Base-by-base conservation (phyloP, 2,329 filamentous ascomycete species). In the Emmonsiellopsis sp. region DNA sequence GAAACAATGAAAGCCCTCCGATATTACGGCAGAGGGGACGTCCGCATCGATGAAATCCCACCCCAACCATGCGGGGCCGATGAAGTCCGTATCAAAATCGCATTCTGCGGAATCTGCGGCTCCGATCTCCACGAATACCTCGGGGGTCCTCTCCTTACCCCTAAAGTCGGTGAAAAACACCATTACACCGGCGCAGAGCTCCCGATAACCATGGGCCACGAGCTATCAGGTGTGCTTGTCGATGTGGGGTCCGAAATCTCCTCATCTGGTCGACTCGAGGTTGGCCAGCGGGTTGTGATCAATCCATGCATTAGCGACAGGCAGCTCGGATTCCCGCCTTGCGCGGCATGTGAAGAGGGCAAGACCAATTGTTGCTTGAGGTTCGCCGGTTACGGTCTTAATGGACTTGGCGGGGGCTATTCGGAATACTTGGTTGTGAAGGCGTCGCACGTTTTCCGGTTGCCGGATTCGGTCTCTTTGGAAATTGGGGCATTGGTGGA, bases 191-290 rank as follows among this genome's bases (percentile, higher is more conserved):
- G 75, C 34, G 79, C 80, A 53, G 72, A 70, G 1, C 73, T 81
- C 37, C 83, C 82, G 3, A 73, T 85, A 8, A 82, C 76, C 0
- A 70, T 86, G 8, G 83, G 84, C 31, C 83, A 86, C 61, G 84
- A 86, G 62, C 83, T 86, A 65, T 79, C 76, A 3, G 83, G 83
- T 9, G 74, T 75, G 2, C 71, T 86, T 34, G 72, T 76, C 9
- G 79, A 83, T 58, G 68, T 85, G n/a, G 82, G 82, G 0, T 61
- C 70, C 0, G 73, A 68, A 1, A 76, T 82, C 4, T 60, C 58
- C 17, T 53, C 55, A 61, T 0, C 63, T 63, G 8, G 84, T 47
- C 69, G 74, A 43, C 21, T 27, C 3, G 21, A 3, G 21, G 63
- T 77, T 1, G 82, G 82, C 1, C 77, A 85, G 56, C 68, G 73